These are phyloP conservation scores for Candida sp. DNA, from an alignment of 1,139 yeast genomes.

Conservation along the genomic window DNA sequence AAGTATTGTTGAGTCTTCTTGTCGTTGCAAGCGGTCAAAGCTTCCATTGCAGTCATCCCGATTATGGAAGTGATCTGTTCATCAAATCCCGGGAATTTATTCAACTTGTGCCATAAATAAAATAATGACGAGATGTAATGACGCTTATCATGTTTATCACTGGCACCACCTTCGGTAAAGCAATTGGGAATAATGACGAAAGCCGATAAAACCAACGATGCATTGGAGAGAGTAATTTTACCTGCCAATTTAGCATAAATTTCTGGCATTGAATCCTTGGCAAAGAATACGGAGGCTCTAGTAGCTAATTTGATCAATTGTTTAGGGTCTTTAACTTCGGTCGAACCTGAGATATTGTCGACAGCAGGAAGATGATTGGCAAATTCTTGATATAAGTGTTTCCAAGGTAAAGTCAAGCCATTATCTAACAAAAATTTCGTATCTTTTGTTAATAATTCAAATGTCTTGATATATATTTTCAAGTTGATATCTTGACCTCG, in stretches of 20 bases:
- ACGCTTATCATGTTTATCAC: conserved; percentile 39
- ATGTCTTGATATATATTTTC: conserved; percentile 61
- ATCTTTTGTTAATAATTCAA: conserved; percentile 56
- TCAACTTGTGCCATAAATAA: conserved; percentile 68
- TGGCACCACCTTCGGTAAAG: conserved; percentile 19
- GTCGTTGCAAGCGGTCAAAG: conserved; percentile 31
- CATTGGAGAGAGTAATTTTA: conserved; percentile 54
- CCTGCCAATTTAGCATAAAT: conserved; percentile 37
- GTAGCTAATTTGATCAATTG: conserved; percentile 44
- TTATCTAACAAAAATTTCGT: conserved; percentile 32
- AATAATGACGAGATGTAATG: conserved; percentile 64
- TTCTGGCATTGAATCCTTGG: conserved; percentile 31
- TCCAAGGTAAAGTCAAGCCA: conserved; percentile 53
- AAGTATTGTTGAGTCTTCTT: conserved; percentile 10
- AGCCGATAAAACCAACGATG: conserved; percentile 56
- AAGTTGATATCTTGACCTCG: conserved; percentile 72
- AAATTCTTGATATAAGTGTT: conserved; percentile 40
- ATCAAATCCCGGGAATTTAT: conserved; percentile 59
- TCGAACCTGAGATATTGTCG: conserved; percentile 26
- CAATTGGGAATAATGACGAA: conserved; percentile 51
- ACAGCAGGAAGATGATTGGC: conserved; percentile 28
- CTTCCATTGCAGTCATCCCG: conserved; percentile 58
- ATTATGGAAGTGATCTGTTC: conserved; percentile 64
- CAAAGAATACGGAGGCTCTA: conserved; percentile 46
- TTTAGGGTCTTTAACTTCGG: conserved; percentile 42